A percentile compares a stretch with the other conserved stretches of the same genome.
phyloP scores from a whole-genome alignment of 441 rosid species.

The Adansonia rubrostipa region DNA sequence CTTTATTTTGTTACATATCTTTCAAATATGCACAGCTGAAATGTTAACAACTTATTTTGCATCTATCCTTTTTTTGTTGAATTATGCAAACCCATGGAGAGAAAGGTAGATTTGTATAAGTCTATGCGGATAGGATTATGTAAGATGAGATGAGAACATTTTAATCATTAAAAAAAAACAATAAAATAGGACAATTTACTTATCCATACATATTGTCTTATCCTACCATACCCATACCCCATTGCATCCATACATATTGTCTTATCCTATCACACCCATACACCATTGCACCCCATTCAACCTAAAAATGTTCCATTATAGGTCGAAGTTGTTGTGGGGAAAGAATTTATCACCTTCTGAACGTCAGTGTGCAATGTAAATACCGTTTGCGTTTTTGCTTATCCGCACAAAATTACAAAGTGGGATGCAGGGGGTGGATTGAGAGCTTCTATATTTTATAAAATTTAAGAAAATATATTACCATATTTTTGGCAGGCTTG shows the following conservation, averaged over 20 bases:
- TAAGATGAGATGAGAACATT: neutral
- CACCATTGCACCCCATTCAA: neutral
- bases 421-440: neutral
- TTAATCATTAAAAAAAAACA: conserved; percentile 1
- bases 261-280: neutral
- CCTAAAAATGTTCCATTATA: neutral
- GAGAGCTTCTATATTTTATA: too few relatives aligned
- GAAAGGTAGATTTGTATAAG: neutral
- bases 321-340: neutral
- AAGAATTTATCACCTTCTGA: neutral
- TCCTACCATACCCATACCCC: neutral
- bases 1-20: neutral
- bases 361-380: neutral
- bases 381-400: neutral
- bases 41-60: neutral
- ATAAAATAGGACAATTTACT: neutral
- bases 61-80: neutral
- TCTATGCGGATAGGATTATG: neutral
- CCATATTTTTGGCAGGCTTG: neutral
- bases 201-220: conserved; percentile 7
- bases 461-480: neutral
- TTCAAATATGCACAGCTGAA: neutral
- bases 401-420: neutral
- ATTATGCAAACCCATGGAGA: neutral
- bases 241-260: neutral